Evolutionary conservation across 805 yeast genomes (phyloP), one percentile per base, ranked within the genome.

Genomic region (Komagataella ulmi): DNA sequence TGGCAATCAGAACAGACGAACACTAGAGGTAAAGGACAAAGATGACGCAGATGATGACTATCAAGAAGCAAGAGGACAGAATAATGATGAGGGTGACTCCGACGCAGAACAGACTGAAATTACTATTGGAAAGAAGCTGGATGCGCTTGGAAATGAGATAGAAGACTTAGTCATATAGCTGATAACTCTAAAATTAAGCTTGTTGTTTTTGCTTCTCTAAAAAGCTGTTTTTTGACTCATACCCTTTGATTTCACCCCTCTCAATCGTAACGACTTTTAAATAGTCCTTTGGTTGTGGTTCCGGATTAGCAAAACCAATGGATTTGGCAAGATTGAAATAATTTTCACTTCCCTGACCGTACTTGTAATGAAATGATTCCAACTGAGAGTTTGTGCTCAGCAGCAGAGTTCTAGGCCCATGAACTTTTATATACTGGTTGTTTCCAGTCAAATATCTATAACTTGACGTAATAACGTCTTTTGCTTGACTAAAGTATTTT

Each of bases 1-100:
- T 69, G 95, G 95, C 0, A 86, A 85, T 58, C 82, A 84, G 3
- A 88, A 88, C 57, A 77, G 83, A 56, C 66, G 65, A 40, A 57
- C 56, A 43, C 53, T 55, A 6, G 56, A 55, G 5, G 51, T 49
- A 52, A 50, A 57, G 49, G 53, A 52, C 3, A 57, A 52, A 7
- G 59, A 55, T 8, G 59, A 56, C 4, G 5, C 14, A 3, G 58
- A 52, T 3, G 61, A 56, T 14, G 59, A 51, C 10, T 65, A 56
- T 4, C 57, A 54, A 7, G 62, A 59, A 3, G 59, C 54, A 3
- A 60, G 55, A 18, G 53, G 51, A 10, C 59, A 56, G 44, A 57
- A 56, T 5, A 63, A 53, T 6, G 66, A 62, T 3, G 64, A 56
- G 1, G 59, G 54, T 12, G 64, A 59, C 1, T 63, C 56, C n/a